Conservation (phyloP, 202 grass and related monocot genomes). For the Digitaria exilis region DNA sequence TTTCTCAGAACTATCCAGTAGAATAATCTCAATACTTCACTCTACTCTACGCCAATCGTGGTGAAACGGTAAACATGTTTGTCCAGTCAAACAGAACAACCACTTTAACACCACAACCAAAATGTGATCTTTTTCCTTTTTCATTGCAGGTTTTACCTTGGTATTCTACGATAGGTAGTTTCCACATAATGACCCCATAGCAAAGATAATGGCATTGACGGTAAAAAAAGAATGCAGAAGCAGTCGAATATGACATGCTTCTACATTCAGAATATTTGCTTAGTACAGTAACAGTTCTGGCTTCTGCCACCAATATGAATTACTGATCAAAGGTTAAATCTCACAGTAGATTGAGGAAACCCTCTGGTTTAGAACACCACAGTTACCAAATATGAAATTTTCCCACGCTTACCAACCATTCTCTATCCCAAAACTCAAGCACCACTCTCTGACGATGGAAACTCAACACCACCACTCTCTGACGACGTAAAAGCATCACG, state of each 20-base stretch:
- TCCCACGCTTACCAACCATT: neutral
- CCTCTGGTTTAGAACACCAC: neutral
- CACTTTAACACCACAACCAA: neutral
- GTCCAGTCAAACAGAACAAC: conserved; percentile 27
- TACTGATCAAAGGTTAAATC: neutral
- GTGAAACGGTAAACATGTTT: neutral
- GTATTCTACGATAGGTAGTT: neutral
- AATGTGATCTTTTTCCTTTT: neutral
- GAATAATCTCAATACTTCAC: too few species aligned
- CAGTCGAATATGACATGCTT: neutral
- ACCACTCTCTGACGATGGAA: too few species aligned
- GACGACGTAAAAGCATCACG: neutral
- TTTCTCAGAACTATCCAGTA: too few species aligned
- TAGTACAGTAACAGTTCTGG: neutral
- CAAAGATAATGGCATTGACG: neutral
- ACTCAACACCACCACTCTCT: neutral
- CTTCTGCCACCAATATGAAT: neutral
- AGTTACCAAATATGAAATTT: neutral
- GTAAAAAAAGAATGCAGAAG: neutral
- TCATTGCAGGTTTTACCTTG: neutral
- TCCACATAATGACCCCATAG: neutral
- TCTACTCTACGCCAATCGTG: too few species aligned
- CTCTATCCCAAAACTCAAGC: neutral
- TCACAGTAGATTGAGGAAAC: neutral
- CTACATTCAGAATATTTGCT: neutral